These are phyloP conservation scores for Apophysomyces elegans DNA, from an alignment of 371 early-diverging fungal genomes.

Conservation along the genomic window DNA sequence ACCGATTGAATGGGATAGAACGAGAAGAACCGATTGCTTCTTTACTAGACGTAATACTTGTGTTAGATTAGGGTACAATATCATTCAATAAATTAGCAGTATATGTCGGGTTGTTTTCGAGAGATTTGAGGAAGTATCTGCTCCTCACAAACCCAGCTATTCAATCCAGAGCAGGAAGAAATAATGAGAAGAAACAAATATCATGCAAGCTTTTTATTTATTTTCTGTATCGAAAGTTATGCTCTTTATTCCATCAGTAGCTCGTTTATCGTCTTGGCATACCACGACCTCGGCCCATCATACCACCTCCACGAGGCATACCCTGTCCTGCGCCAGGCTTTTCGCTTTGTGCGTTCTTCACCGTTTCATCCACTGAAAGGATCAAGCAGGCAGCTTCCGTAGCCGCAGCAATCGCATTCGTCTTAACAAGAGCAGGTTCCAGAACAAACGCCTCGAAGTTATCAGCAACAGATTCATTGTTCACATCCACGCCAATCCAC, in stretches of 20 bases:
- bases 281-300: slow-evolving; percentile 62
- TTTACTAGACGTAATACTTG: too few relatives aligned
- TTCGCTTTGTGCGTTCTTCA: slow-evolving; percentile 75
- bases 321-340: slow-evolving; percentile 63
- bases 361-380: slow-evolving; percentile 96
- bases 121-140: too few relatives aligned
- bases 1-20: too few relatives aligned
- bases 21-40: too few relatives aligned
- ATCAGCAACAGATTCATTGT: slow-evolving; percentile 88
- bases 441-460: slow-evolving; percentile 96
- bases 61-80: too few relatives aligned
- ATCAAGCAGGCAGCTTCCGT: slow-evolving; percentile 97
- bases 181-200: background rate
- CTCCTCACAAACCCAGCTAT: too few relatives aligned
- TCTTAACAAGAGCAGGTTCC: slow-evolving; percentile 99
- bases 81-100: too few relatives aligned
- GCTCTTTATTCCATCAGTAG: background rate
- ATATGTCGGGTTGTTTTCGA: too few relatives aligned
- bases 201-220: slow-evolving; percentile 1
- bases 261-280: slow-evolving; percentile 61
- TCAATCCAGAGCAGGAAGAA: too few relatives aligned
- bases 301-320: slow-evolving; percentile 50
- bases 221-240: background rate
- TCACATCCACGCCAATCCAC: slow-evolving; percentile 96
- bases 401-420: slow-evolving; percentile 95